These are phyloP conservation scores for Tolypocladium guangdongense DNA, from an alignment of 2,329 filamentous ascomycete species.

Conservation along the genomic window DNA sequence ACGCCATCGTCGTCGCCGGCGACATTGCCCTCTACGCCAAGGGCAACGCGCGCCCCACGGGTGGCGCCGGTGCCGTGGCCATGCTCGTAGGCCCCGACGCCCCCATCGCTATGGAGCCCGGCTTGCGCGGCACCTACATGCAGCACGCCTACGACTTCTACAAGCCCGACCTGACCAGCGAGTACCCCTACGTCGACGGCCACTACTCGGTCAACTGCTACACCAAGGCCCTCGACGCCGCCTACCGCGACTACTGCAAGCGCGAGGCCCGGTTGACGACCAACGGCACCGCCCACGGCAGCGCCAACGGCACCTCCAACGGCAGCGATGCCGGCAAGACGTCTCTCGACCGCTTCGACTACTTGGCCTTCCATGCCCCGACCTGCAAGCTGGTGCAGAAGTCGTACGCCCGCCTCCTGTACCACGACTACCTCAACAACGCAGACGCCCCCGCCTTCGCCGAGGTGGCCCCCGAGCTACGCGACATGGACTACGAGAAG, in stretches of 20 bases:
- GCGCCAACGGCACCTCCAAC: slow-evolving; percentile 41
- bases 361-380: slow-evolving; percentile 72
- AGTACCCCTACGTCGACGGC: slow-evolving; percentile 78
- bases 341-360: slow-evolving; percentile 70
- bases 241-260: slow-evolving; percentile 71
- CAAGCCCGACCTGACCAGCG: slow-evolving; percentile 80
- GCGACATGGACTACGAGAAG: slow-evolving; percentile 68
- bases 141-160: slow-evolving; percentile 82
- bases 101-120: slow-evolving; percentile 65
- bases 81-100: slow-evolving; percentile 71
- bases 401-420: slow-evolving; percentile 72
- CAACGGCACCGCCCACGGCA: slow-evolving; percentile 28
- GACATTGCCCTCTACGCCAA: slow-evolving; percentile 82
- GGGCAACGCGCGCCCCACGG: slow-evolving; percentile 70
- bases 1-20: slow-evolving; percentile 69
- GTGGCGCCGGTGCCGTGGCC: slow-evolving; percentile 69
- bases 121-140: slow-evolving; percentile 71
- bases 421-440: slow-evolving; percentile 73
- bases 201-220: slow-evolving; percentile 79
- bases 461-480: slow-evolving; percentile 65
- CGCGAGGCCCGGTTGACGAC: slow-evolving; percentile 53
- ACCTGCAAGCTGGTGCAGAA: slow-evolving; percentile 84
- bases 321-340: slow-evolving; percentile 40
- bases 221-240: slow-evolving; percentile 66
- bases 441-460: slow-evolving; percentile 57